Conservation (phyloP, 352 stramenopile species). For the Bremia lactucae region DNA sequence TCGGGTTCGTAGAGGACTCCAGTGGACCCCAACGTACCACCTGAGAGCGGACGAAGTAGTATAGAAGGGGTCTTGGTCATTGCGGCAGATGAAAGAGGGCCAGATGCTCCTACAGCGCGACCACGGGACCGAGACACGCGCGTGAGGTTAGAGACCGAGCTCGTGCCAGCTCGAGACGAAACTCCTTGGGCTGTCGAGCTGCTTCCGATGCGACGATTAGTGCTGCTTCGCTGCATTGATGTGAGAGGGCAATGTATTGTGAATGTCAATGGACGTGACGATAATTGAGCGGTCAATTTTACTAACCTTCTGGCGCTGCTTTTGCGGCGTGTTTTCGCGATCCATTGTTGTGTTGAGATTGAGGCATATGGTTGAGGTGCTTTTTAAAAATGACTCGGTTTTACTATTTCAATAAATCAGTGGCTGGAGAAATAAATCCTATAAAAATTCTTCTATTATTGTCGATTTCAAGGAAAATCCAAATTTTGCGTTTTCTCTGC, state of each 20-base stretch:
- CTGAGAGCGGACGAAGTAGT: slow-evolving; percentile 15
- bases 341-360: slow-evolving; percentile 53
- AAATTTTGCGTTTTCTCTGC: too few relatives aligned
- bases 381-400: too few relatives aligned
- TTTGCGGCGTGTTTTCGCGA: slow-evolving; percentile 59
- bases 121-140: slow-evolving; percentile 23
- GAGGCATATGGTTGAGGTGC: too few relatives aligned
- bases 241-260: background rate
- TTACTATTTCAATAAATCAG: too few relatives aligned
- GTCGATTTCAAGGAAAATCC: too few relatives aligned
- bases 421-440: too few relatives aligned
- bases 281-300: background rate
- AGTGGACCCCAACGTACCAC: slow-evolving; percentile 1
- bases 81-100: slow-evolving; percentile 8
- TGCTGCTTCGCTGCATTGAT: slow-evolving; percentile 19
- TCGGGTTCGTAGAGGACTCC: slow-evolving; percentile 20
- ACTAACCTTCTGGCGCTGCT: slow-evolving; percentile 65
- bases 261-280: background rate
- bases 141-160: slow-evolving; percentile 1
- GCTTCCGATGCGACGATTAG: slow-evolving; percentile 11
- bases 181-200: slow-evolving; percentile 4
- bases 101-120: slow-evolving; percentile 10
- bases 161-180: slow-evolving; percentile 4
- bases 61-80: slow-evolving; percentile 38
- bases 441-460: too few relatives aligned